Base-by-base conservation (phyloP, 2,329 filamentous ascomycete species). In the Cryphonectria naterciae region DNA sequence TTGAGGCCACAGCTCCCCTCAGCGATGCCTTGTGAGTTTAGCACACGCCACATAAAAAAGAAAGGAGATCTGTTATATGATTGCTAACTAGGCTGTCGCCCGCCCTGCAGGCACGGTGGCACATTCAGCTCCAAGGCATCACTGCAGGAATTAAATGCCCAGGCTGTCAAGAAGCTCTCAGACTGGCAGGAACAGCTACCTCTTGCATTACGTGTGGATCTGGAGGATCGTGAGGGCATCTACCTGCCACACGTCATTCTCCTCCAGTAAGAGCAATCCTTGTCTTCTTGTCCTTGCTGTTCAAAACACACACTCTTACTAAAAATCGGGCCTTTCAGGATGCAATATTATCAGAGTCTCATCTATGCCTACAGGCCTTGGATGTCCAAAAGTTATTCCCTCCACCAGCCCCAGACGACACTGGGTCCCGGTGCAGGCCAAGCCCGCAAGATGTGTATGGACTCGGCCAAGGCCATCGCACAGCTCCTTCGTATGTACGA, bases 401-500 rank as follows among this genome's bases (percentile, higher is more conserved):
- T 39, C 10, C 37, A 39, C 37, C 46, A 52, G 19, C 15, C 46
- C 19, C 46, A 52, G 46, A 8, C 46, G 46, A 52, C 46, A n/a
- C 19, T n/a, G 19, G 46, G 19, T n/a, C 46, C 46, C 6, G 46
- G 46, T 15, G 19, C 46, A 22, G 78, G 79, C 61, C 81, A 83
- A 56, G 82, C 82, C 0, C 78, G 81, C 46, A 77, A 79, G 68
- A 82, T 81, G 75, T 83, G 81, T 74, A 79, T 82, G 22, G 78
- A 82, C 54, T 82, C 81, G 1, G 80, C 81, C 3, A 81, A 75
- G 3, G 77, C 79, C 15, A 79, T 83, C 28, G 80, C 82, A 52
- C 19, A 52, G 46, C 46, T 52, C 5, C 46, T 52, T 22, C 46
- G 46, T 10, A 13, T 52, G 3, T 75, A 75, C 64, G 74, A 75